phyloP scores from a whole-genome alignment of 2,329 filamentous ascomycete species.

The Fusarium decemcellulare region DNA sequence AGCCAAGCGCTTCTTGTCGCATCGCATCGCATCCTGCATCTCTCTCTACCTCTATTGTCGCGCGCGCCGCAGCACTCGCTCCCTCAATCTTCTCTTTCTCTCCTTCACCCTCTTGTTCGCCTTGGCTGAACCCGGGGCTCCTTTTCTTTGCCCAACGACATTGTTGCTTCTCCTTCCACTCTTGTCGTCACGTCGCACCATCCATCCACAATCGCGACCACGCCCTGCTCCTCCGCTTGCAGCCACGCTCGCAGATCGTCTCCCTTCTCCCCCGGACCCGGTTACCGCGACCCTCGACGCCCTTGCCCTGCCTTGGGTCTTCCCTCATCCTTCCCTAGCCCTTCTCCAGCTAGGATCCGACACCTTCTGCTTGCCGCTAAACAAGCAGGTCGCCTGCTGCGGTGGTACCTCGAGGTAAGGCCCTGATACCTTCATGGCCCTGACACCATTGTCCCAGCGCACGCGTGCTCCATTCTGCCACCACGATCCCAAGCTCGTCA shows the following conservation, averaged over 20 bases:
- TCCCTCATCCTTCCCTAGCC: constrained; percentile 43
- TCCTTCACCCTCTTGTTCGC: background rate
- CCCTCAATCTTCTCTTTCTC: background rate
- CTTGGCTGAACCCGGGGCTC: background rate
- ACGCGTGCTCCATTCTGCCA: constrained; percentile 38
- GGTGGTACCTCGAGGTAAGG: constrained; percentile 42
- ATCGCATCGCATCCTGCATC: constrained; percentile 13
- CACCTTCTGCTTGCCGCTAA: constrained; percentile 41
- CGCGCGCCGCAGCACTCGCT: constrained; percentile 8
- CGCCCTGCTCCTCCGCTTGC: constrained; percentile 39
- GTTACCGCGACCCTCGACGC: constrained; percentile 41
- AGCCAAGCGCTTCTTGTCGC: constrained; percentile 7
- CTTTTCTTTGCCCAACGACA: constrained; percentile 7
- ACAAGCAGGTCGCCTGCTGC: constrained; percentile 35
- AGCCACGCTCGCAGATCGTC: constrained; percentile 45
- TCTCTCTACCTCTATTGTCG: constrained; percentile 5
- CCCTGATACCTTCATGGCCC: constrained; percentile 39
- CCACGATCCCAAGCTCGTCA: constrained; percentile 33
- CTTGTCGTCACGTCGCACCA: constrained; percentile 31
- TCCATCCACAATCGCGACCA: constrained; percentile 34
- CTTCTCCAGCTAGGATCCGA: constrained; percentile 42
- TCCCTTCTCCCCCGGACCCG: constrained; percentile 41
- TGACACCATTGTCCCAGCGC: constrained; percentile 45
- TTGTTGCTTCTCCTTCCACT: background rate
- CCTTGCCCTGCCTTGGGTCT: constrained; percentile 36